Evolutionary conservation across 202 grass and related monocot species (phyloP), one percentile per base, ranked within the genome.

Genomic region (Hordeum pubiflorum): DNA sequence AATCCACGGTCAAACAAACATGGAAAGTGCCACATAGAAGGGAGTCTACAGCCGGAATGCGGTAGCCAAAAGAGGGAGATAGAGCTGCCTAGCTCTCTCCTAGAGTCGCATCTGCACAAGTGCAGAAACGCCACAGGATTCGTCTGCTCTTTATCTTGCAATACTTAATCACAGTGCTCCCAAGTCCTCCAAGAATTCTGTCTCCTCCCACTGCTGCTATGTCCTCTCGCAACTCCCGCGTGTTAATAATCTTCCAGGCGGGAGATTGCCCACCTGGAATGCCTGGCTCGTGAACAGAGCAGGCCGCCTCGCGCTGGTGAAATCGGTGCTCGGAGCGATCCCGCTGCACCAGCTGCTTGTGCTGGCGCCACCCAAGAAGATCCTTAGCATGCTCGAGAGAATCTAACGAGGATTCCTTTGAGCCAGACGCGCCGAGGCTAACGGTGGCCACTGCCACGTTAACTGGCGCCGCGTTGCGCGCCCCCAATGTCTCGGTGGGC

Each of bases 41-140:
- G 38, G 66, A 69, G 37, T 24, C 66, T 5, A 20, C 33, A 36
- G 32, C 15, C 3, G 17, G 63, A 36, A 39, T 38, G 63, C 9
- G 22, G 65, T 69, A 69, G 37, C 37, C 37, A 69, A 69, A 69
- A 69, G 37, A 69, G 65, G 65, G 65, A 41, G 65, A 69, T 69
- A 41, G 65, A 23, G 36, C 65, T 69, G 36, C 1, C 20, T 20
- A 21, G 38, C 65, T 69, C 37, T 69, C 20, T 69, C 20, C 37
- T 24, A 69, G 65, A 69, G 20, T 69, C 21, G 21, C 66, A 44
- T 69, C 38, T 43, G 37, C 66, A 43, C 66, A 23, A 69, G 38
- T 15, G 20, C 66, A 41, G 66, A 69, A 21, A 11, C 3, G 11
- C 21, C 21, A 13, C 38, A 13, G 66, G 66, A 43, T 43, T 23